These are phyloP conservation scores for Phaeolepiota aurea DNA, from an alignment of 768 basidiomycete species.

Conservation along the genomic window DNA sequence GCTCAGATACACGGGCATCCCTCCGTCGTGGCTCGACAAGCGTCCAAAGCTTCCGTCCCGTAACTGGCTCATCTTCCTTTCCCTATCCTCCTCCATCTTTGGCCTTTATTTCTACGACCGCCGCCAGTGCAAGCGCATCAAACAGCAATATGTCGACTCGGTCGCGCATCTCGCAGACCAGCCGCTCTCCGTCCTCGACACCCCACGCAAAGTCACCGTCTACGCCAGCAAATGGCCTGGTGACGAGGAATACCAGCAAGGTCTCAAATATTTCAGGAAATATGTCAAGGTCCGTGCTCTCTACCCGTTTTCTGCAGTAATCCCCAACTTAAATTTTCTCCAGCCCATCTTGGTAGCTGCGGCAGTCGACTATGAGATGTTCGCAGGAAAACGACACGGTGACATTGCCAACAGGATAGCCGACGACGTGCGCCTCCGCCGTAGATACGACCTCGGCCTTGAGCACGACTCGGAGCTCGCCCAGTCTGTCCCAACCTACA, in stretches of 20 bases:
- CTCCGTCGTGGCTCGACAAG: slow-evolving; percentile 74
- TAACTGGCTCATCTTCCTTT: slow-evolving; percentile 92
- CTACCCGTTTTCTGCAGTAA: not conserved
- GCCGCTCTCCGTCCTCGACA: slow-evolving; percentile 52
- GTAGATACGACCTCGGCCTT: slow-evolving; percentile 60
- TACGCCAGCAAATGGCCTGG: slow-evolving; percentile 90
- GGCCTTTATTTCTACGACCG: slow-evolving; percentile 86
- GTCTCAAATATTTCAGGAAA: slow-evolving; percentile 86
- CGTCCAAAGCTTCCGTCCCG: slow-evolving; percentile 82
- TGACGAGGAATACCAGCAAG: slow-evolving; percentile 85
- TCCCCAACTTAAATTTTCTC: not conserved
- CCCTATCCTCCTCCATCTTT: slow-evolving; percentile 59
- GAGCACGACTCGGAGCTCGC: slow-evolving; percentile 37
- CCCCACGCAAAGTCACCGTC: slow-evolving; percentile 75
- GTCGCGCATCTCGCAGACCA: slow-evolving; percentile 74
- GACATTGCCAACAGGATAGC: slow-evolving; percentile 75
- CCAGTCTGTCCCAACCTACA: slow-evolving; percentile 44
- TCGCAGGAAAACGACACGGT: slow-evolving; percentile 76
- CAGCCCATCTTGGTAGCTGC: slow-evolving; percentile 94
- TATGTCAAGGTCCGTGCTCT: slow-evolving; percentile 79
- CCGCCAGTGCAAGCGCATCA: slow-evolving; percentile 67
- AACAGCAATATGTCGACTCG: slow-evolving; percentile 67
- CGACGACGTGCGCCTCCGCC: slow-evolving; percentile 60
- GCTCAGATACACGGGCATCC: slow-evolving; percentile 62
- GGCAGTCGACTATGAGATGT: slow-evolving; percentile 85